Conservation (phyloP, 805 yeast species). For the Suhomyces prunicola region DNA sequence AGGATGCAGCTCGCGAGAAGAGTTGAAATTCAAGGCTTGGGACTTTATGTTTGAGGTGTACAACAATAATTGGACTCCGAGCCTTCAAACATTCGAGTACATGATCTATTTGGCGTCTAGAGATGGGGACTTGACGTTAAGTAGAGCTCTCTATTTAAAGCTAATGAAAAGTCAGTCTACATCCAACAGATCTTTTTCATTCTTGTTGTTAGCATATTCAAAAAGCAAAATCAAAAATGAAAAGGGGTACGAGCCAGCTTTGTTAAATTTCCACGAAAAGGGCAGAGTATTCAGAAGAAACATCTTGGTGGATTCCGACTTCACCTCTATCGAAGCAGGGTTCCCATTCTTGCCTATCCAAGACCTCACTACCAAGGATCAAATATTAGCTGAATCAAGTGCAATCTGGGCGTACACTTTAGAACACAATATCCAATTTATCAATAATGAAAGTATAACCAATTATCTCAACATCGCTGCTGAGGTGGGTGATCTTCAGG, state of each 20-base stretch:
- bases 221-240: slow-evolving; percentile 25
- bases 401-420: slow-evolving; percentile 68
- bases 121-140: slow-evolving; percentile 72
- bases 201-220: slow-evolving; percentile 49
- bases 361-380: slow-evolving; percentile 34
- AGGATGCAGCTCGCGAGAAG: slow-evolving; percentile 58
- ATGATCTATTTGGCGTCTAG: slow-evolving; percentile 75
- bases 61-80: slow-evolving; percentile 40
- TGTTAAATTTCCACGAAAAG: slow-evolving; percentile 39
- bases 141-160: slow-evolving; percentile 63
- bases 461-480: slow-evolving; percentile 51
- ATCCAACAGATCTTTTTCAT: slow-evolving; percentile 41
- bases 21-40: slow-evolving; percentile 66
- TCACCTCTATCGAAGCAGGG: slow-evolving; percentile 15
- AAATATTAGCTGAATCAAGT: slow-evolving; percentile 67
- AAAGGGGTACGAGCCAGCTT: slow-evolving; percentile 20
- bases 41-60: slow-evolving; percentile 65
- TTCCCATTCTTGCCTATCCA: slow-evolving; percentile 73
- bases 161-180: slow-evolving; percentile 35
- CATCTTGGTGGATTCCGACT: slow-evolving; percentile 41
- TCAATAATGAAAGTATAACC: slow-evolving; percentile 44
- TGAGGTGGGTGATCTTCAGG: slow-evolving; percentile 29
- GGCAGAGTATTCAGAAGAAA: slow-evolving; percentile 49
- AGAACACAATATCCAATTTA: slow-evolving; percentile 39
- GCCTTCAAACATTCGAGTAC: slow-evolving; percentile 53